These are phyloP conservation scores for Saksenaea oblongispora DNA, from an alignment of 371 early-diverging fungal species.

Conservation along the genomic window DNA sequence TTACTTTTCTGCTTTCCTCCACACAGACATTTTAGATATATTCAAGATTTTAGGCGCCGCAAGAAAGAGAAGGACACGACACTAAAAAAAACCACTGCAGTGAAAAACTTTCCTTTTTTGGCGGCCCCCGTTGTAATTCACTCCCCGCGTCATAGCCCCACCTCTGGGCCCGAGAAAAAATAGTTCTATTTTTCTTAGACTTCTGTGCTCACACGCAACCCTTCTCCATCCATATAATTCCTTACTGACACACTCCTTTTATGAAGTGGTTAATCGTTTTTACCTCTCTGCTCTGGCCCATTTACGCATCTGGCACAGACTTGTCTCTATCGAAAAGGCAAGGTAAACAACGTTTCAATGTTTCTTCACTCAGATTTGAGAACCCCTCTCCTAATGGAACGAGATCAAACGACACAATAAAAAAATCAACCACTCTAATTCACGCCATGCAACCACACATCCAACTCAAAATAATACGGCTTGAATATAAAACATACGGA, in stretches of 20 bases:
- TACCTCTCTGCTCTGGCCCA: background rate
- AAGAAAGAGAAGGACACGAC: too few relatives aligned
- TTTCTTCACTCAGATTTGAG: background rate
- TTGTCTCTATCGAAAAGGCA: constrained; percentile 2
- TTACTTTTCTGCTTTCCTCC: too few relatives aligned
- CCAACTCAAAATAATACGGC: background rate
- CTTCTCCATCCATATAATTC: background rate
- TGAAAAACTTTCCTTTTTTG: background rate
- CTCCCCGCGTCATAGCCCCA: background rate
- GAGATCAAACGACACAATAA: background rate
- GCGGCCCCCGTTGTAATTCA: background rate
- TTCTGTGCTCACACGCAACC: background rate
- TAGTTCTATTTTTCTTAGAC: background rate
- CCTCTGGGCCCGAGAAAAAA: constrained; percentile 1
- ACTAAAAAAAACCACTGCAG: too few relatives aligned
- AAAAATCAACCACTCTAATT: background rate
- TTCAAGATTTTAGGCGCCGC: too few relatives aligned
- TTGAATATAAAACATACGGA: background rate
- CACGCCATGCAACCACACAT: background rate
- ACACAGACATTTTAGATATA: too few relatives aligned
- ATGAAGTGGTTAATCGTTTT: background rate
- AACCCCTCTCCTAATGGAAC: background rate
- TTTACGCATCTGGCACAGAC: background rate
- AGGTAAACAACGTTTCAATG: background rate
- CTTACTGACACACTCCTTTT: constrained; percentile 2